phyloP scores from a whole-genome alignment of 2,329 filamentous ascomycete genomes.

The Fusarium sp. region DNA sequence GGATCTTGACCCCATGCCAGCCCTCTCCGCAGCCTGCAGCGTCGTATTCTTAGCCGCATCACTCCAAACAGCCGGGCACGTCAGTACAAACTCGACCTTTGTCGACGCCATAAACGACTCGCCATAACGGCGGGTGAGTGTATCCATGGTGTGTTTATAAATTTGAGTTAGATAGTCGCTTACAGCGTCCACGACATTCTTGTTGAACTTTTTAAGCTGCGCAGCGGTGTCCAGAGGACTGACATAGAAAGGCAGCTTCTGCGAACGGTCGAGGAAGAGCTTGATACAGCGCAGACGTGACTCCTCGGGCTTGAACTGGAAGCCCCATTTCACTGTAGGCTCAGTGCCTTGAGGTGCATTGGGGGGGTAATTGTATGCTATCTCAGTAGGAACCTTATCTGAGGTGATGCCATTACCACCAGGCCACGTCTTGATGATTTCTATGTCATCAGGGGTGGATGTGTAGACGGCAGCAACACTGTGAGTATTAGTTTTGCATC shows the following conservation, averaged over 20 bases:
- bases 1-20: constrained; percentile 79
- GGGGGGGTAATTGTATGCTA: constrained; percentile 68
- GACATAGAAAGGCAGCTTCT: constrained; percentile 85
- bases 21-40: constrained; percentile 80
- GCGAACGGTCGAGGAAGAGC: constrained; percentile 83
- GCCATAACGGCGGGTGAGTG: constrained; percentile 79
- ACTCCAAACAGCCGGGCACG: constrained; percentile 86
- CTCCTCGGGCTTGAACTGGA: constrained; percentile 84
- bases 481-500: constrained; percentile 15
- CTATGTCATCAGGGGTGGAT: constrained; percentile 81
- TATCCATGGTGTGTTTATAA: constrained; percentile 83
- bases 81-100: constrained; percentile 83
- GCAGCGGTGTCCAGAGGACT: constrained; percentile 82
- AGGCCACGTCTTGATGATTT: constrained; percentile 88
- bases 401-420: constrained; percentile 89
- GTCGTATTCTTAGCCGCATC: constrained; percentile 89
- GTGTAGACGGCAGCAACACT: constrained; percentile 79
- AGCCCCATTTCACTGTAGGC: constrained; percentile 79
- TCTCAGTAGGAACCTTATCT: constrained; percentile 87
- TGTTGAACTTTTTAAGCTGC: constrained; percentile 79
- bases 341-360: constrained; percentile 53
- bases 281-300: constrained; percentile 84
- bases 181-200: constrained; percentile 83
- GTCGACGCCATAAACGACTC: constrained; percentile 83
- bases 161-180: constrained; percentile 84